Conservation (phyloP, 192 early-diverging fungal genomes). For the Coemansia sp. region DNA sequence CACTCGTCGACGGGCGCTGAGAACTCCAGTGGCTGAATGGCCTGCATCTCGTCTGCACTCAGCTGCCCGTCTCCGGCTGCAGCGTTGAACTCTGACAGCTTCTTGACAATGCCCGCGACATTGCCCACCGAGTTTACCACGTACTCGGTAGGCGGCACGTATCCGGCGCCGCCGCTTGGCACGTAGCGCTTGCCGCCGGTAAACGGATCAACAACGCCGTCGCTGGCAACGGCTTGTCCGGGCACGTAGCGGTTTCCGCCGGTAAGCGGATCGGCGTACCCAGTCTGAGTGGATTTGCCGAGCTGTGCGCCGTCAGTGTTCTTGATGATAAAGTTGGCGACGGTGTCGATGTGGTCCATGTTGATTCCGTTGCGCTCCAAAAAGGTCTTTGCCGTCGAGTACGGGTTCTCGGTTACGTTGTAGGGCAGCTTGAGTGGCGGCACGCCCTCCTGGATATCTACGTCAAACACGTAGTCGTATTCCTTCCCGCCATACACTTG, state of each 20-base stretch:
- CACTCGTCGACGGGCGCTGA: constrained; percentile 37
- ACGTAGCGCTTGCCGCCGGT: constrained; percentile 7
- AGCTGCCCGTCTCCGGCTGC: constrained; percentile 30
- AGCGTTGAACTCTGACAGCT: constrained; percentile 69
- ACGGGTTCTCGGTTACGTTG: constrained; percentile 91
- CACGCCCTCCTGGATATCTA: constrained; percentile 81
- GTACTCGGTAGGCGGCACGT: constrained; percentile 43
- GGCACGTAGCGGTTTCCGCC: constrained; percentile 66
- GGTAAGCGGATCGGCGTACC: constrained; percentile 32
- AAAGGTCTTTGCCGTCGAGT: constrained; percentile 87
- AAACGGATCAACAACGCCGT: constrained; percentile 30
- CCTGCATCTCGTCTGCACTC: constrained; percentile 14
- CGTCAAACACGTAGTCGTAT: constrained; percentile 98
- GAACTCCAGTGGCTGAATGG: constrained; percentile 4
- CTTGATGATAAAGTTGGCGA: constrained; percentile 89
- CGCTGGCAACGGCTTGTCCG: constrained; percentile 3
- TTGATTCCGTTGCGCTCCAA: constrained; percentile 75
- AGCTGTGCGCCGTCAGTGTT: constrained; percentile 67
- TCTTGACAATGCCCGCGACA: constrained; percentile 65
- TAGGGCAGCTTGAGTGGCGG: constrained; percentile 90
- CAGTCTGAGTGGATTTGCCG: neutral
- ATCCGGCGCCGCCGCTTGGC: constrained; percentile 13
- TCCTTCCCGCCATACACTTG: constrained; percentile 80
- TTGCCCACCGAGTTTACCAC: constrained; percentile 72
- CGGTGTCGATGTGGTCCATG: constrained; percentile 84